Evolutionary conservation across 2,329 filamentous ascomycete genomes (phyloP), one percentile per base, ranked within the genome.

Genomic region (Arthrobotrys sphaeroides): DNA sequence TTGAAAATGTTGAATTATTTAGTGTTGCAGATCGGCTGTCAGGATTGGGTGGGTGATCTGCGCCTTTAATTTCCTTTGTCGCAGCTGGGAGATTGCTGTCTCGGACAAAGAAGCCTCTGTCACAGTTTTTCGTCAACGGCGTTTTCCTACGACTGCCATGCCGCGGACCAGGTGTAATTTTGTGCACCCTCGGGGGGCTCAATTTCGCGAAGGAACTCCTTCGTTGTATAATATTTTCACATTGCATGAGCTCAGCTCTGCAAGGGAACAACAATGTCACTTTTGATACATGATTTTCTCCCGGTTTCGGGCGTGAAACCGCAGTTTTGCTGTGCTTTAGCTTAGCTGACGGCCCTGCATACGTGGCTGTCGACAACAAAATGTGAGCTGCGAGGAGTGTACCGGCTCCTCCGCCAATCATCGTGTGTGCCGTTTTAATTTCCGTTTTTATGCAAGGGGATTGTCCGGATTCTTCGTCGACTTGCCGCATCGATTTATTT

Each of bases 51-150:
- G 18, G 31, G 10, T 53, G 51, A 55, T 55, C 9, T 55, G 51
- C 51, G 18, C 51, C 51, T 55, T 36, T 38, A 55, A 55, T 55
- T 55, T 55, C 51, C 51, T n/a, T 24, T 38, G 51, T 55, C 31
- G 31, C 51, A 55, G 51, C 51, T 18, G 26, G n/a, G 26, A 33
- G 31, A 38, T 55, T 38, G 16, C 7, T 55, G 51, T 53, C 47
- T 53, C 47, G 47, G 47, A 53, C 26, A 16, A n/a, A 33, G 26
- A 49, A 16, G 22, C 10, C 5, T n/a, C n/a, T n/a, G 45, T 31
- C 26, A 33, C n/a, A n/a, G n/a, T 33, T 20, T 18, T 20, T 13
- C 26, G n/a, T 31, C n/a, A 24, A 24, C n/a, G 9, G 31, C 47
- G 31, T 33, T n/a, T 13, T 9, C 26, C 24, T 20, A 2, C 26